Conservation (phyloP, 805 yeast species). For the Isabelozyma heimii region DNA sequence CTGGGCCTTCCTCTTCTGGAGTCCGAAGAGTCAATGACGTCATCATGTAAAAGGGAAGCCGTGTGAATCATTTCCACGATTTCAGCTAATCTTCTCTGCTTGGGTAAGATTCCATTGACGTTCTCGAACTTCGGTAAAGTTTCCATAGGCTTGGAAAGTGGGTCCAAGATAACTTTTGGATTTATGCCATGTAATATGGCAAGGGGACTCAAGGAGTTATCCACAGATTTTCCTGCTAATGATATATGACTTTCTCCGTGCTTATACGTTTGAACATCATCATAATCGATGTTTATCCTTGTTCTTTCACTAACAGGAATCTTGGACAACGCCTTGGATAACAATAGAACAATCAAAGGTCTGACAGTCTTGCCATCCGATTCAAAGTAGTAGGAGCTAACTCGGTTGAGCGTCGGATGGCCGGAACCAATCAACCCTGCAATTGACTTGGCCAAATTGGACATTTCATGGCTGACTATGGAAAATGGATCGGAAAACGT, state of each 20-base stretch:
- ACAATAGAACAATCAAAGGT: slow-evolving; percentile 80
- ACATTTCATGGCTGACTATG: slow-evolving; percentile 91
- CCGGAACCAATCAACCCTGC: slow-evolving; percentile 87
- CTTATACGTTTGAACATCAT: slow-evolving; percentile 64
- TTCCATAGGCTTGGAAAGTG: slow-evolving; percentile 78
- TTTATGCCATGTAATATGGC: slow-evolving; percentile 84
- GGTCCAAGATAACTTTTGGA: slow-evolving; percentile 79
- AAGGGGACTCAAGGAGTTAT: slow-evolving; percentile 74
- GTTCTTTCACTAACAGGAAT: slow-evolving; percentile 71
- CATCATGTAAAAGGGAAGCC: slow-evolving; percentile 92
- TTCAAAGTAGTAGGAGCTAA: slow-evolving; percentile 92
- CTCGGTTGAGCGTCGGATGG: slow-evolving; percentile 88
- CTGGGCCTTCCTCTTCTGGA: slow-evolving; percentile 86
- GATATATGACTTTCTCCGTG: slow-evolving; percentile 56
- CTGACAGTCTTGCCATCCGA: slow-evolving; percentile 95
- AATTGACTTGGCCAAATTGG: slow-evolving; percentile 79
- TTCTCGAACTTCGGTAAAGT: slow-evolving; percentile 57
- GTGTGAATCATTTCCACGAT: slow-evolving; percentile 98
- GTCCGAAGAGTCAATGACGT: slow-evolving; percentile 89
- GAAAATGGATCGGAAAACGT: slow-evolving; percentile 80
- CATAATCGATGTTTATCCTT: slow-evolving; percentile 56
- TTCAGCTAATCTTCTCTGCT: slow-evolving; percentile 93
- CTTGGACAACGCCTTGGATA: slow-evolving; percentile 75
- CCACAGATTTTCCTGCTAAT: slow-evolving; percentile 58
- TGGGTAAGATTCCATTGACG: slow-evolving; percentile 81